Conservation (phyloP, 257 asterid genomes). For the Solanum lycopersicoides region DNA sequence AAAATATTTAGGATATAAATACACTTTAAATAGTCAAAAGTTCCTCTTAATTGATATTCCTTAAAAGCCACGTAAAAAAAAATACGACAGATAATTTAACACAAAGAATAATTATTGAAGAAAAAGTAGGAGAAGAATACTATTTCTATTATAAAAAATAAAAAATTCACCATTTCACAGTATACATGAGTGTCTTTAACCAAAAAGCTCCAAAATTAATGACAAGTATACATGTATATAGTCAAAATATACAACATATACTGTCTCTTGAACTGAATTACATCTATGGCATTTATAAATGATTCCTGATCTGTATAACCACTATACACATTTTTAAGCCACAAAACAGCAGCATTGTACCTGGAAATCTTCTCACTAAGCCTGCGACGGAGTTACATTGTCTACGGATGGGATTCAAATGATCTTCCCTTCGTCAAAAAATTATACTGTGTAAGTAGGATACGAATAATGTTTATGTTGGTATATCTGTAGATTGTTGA, state of each 20-base stretch:
- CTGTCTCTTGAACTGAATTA: background rate
- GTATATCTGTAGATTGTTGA: background rate
- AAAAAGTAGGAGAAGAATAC: background rate
- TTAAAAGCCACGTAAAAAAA: background rate
- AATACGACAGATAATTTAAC: fast-evolving
- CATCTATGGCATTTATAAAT: background rate
- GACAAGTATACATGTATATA: background rate
- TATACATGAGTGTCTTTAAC: background rate
- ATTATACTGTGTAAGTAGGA: background rate
- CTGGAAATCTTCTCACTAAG: background rate
- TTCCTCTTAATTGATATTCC: background rate
- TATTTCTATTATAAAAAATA: background rate
- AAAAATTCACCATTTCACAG: background rate
- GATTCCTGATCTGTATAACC: background rate
- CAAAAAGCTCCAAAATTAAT: background rate
- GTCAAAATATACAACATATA: background rate
- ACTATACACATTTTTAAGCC: background rate
- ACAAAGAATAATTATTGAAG: background rate
- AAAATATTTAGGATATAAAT: background rate
- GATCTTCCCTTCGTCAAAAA: background rate
- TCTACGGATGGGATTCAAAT: background rate
- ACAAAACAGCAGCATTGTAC: background rate
- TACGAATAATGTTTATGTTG: background rate
- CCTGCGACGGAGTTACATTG: background rate
- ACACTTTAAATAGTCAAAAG: background rate